These are phyloP conservation scores for Penicillium occitanis DNA, from an alignment of 2,329 filamentous ascomycete genomes.

Conservation along the genomic window DNA sequence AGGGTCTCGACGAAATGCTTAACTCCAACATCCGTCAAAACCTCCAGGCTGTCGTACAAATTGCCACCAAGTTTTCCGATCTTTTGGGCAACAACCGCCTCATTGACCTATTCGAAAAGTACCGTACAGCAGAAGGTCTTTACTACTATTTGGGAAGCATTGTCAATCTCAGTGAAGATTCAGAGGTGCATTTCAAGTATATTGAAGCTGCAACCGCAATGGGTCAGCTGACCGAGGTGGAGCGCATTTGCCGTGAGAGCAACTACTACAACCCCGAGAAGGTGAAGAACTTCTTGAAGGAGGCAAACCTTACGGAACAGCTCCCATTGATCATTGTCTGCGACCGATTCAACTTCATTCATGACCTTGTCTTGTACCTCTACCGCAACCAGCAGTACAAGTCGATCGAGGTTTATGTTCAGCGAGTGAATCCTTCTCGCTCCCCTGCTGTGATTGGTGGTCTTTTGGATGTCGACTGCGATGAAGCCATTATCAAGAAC, in stretches of 20 bases:
- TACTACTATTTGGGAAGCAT: constrained; percentile 99
- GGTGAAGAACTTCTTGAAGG: constrained; percentile 99
- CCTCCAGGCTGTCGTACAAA: constrained; percentile 87
- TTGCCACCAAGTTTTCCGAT: constrained; percentile 97
- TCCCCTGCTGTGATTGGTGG: constrained; percentile 93
- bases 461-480: constrained; percentile 92
- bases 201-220: constrained; percentile 95
- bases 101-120: constrained; percentile 95
- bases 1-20: constrained; percentile 95
- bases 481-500: constrained; percentile 93
- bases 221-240: constrained; percentile 91
- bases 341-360: constrained; percentile 98
- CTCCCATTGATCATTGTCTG: constrained; percentile 97
- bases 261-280: constrained; percentile 88
- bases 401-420: constrained; percentile 97
- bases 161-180: constrained; percentile 92
- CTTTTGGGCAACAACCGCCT: constrained; percentile 82
- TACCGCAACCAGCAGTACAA: constrained; percentile 99
- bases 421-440: constrained; percentile 88
- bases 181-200: constrained; percentile 98
- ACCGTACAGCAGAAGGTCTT: constrained; percentile 92
- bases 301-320: constrained; percentile 87
- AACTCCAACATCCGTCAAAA: constrained; percentile 96
- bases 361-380: constrained; percentile 91
- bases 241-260: constrained; percentile 94